Evolutionary conservation across 345 rosid species (phyloP).

Genomic region (Hibiscus tridactylites): DNA sequence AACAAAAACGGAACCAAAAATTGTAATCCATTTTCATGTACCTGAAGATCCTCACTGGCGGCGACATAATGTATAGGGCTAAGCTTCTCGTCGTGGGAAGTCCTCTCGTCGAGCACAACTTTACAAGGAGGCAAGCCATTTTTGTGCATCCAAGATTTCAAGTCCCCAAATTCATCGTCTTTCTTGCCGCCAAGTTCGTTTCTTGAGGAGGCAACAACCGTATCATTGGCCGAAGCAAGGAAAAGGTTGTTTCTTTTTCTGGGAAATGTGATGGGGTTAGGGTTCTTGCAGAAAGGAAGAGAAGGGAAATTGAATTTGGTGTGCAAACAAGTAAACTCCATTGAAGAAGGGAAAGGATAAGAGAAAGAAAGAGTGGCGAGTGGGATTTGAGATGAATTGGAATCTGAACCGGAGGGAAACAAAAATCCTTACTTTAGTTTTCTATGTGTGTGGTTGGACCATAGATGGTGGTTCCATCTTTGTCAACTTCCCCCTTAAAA

Average conservation of each 20-base stretch:
- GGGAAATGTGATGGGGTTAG: conserved; percentile 18
- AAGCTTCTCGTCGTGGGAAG: conserved; percentile 54
- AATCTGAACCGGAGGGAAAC: conserved; percentile 12
- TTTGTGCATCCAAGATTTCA: conserved; percentile 89
- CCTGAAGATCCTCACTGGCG: conserved; percentile 88
- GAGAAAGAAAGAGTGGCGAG: conserved; percentile 22
- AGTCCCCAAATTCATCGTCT: conserved; percentile 46
- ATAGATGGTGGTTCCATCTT: background rate
- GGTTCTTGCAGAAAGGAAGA: conserved; percentile 21
- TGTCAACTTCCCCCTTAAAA: too few species aligned
- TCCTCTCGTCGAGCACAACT: conserved; percentile 61
- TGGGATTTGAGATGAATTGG: background rate
- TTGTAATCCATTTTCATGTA: conserved; percentile 7
- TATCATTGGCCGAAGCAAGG: conserved; percentile 52
- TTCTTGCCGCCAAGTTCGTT: conserved; percentile 43
- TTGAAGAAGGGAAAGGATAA: conserved; percentile 10
- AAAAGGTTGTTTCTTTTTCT: conserved; percentile 25
- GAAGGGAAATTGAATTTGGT: conserved; percentile 35
- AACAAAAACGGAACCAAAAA: background rate
- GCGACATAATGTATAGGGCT: conserved; percentile 78
- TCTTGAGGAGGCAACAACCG: conserved; percentile 46
- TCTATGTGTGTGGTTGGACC: background rate
- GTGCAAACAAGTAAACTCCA: conserved; percentile 35
- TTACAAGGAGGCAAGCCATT: conserved; percentile 88
- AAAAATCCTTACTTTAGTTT: conserved; percentile 2